Conservation (phyloP, 192 early-diverging fungal species). For the Entomortierella lignicola region DNA sequence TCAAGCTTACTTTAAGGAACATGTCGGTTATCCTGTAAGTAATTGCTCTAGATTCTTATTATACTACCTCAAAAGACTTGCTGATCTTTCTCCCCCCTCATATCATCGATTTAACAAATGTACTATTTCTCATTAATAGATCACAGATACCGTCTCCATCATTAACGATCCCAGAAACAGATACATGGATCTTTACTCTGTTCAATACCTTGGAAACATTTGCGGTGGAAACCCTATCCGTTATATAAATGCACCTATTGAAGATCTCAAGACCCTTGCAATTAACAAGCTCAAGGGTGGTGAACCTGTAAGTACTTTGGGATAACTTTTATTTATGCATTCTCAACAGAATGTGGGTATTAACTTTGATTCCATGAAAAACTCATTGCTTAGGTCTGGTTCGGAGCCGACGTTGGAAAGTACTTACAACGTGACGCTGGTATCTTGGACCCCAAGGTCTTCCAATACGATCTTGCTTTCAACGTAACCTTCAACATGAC, state of each 20-base stretch:
- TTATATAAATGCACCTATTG: constrained; percentile 72
- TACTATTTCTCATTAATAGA: constrained; percentile 47
- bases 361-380: too few relatives aligned
- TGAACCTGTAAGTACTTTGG: constrained; percentile 57
- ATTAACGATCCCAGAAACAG: constrained; percentile 82
- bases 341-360: too few relatives aligned
- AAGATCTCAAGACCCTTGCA: constrained; percentile 68
- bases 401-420: constrained; percentile 82
- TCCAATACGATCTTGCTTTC: constrained; percentile 76
- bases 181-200: constrained; percentile 71
- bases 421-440: constrained; percentile 64
- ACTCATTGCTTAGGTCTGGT: constrained; percentile 70
- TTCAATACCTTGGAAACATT: constrained; percentile 80
- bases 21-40: constrained; percentile 67
- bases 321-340: too few relatives aligned
- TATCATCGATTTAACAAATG: background rate
- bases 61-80: too few relatives aligned
- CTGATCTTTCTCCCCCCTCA: too few relatives aligned
- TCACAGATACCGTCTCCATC: constrained; percentile 70
- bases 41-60: background rate
- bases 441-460: constrained; percentile 70
- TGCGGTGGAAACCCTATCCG: constrained; percentile 72
- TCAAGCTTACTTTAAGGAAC: constrained; percentile 68
- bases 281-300: constrained; percentile 68
- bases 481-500: constrained; percentile 66